phyloP scores from a whole-genome alignment of 2,329 filamentous ascomycete genomes.

The Trichoderma semiorbis region DNA sequence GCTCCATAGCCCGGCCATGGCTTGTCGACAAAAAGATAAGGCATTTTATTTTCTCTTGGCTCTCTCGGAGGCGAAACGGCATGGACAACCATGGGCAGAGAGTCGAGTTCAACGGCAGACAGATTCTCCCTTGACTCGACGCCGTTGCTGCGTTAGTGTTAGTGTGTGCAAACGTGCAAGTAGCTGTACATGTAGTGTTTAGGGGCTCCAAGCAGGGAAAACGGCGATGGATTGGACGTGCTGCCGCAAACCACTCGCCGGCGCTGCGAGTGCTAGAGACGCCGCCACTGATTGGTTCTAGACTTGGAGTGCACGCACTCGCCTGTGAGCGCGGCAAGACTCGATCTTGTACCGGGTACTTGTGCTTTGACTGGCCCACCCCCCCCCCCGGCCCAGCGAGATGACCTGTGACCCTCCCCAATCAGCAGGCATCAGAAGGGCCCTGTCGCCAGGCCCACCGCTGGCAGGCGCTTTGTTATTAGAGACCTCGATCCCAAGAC shows the following conservation, averaged over 20 bases:
- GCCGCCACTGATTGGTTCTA: constrained; percentile 11
- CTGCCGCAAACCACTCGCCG: constrained; percentile 7
- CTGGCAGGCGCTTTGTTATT: constrained; percentile 19
- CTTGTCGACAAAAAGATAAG: neutral
- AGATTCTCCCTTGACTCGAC: neutral
- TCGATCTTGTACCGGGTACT: neutral
- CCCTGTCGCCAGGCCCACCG: constrained; percentile 14
- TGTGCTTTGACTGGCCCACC: neutral
- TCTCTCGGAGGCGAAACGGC: neutral
- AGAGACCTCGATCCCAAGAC: constrained; percentile 18
- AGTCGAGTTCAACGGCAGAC: neutral
- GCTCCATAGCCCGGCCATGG: neutral
- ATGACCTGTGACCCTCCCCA: constrained; percentile 18
- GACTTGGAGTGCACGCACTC: neutral
- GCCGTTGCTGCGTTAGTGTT: neutral
- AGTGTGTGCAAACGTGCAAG: no score
- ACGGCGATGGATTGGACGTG: neutral
- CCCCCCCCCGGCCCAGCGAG: neutral
- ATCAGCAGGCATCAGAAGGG: constrained; percentile 16
- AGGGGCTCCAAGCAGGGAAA: neutral
- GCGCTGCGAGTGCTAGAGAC: neutral
- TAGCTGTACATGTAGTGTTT: neutral
- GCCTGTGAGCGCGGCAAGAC: constrained; percentile 14
- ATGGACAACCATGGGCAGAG: neutral
- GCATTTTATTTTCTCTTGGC: neutral